Evolutionary conservation across 2,329 filamentous ascomycete genomes (phyloP).

Genomic region (Epichloe glyceriae): DNA sequence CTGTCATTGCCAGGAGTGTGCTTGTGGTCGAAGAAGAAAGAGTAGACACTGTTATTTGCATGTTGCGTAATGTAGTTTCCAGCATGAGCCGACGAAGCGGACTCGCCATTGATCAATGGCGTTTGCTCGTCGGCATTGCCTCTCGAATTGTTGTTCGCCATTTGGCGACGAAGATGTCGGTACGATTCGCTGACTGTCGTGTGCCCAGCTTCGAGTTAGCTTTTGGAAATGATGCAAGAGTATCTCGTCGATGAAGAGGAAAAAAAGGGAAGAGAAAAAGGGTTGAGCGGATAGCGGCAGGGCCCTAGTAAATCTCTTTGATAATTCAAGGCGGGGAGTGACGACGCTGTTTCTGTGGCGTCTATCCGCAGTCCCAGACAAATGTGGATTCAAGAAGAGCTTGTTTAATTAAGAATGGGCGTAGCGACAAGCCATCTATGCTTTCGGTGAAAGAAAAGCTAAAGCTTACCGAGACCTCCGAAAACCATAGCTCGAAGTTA

Average conservation of each 20-base stretch:
- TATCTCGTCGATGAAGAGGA: neutral
- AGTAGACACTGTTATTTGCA: constrained; percentile 13
- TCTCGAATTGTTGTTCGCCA: constrained; percentile 19
- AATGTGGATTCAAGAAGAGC: neutral
- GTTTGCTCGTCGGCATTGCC: constrained; percentile 24
- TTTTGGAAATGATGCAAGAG: neutral
- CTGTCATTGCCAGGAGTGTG: constrained; percentile 40
- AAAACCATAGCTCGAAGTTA: neutral
- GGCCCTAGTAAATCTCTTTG: neutral
- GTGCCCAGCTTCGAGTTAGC: neutral
- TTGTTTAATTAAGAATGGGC: too few relatives aligned
- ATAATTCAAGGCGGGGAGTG: neutral
- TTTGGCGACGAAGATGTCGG: constrained; percentile 12
- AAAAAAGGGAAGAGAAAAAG: neutral
- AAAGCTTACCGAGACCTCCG: constrained; percentile 3
- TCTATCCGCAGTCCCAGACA: neutral
- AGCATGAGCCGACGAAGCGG: constrained; percentile 12
- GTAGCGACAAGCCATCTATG: neutral
- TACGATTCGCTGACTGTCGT: constrained; percentile 6
- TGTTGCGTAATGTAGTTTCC: constrained; percentile 10
- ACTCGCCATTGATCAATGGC: constrained; percentile 28
- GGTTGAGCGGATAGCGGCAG: neutral
- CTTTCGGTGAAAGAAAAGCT: neutral
- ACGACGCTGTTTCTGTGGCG: neutral
- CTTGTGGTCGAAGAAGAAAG: constrained; percentile 36